These are phyloP conservation scores for Ulota crispa DNA, from an alignment of 225 moss, liverwort and hornwort species.

Conservation along the genomic window DNA sequence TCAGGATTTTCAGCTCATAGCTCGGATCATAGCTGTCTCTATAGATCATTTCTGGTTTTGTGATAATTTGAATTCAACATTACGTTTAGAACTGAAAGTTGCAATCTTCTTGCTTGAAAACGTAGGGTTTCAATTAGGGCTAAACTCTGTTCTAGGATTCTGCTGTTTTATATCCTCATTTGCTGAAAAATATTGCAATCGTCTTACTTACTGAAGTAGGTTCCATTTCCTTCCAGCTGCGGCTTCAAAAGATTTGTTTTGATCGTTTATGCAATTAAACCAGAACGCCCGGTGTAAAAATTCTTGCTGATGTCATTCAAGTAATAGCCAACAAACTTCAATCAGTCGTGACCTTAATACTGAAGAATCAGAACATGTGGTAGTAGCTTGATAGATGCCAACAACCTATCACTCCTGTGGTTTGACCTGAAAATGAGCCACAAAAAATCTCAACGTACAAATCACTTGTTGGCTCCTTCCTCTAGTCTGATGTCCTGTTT, in stretches of 20 bases:
- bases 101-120: neutral
- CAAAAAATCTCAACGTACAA: neutral
- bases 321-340: neutral
- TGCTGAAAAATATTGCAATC: neutral
- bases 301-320: neutral
- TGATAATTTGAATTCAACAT: neutral
- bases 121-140: neutral
- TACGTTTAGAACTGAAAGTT: neutral
- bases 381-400: neutral
- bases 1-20: neutral
- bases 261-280: neutral
- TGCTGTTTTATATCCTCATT: neutral
- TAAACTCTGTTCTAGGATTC: neutral
- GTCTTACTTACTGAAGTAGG: neutral
- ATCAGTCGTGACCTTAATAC: neutral
- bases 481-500: neutral
- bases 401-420: neutral
- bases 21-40: neutral
- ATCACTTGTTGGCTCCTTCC: neutral
- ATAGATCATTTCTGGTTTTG: neutral
- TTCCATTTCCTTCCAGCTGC: neutral
- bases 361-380: neutral
- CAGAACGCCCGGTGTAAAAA: neutral
- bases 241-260: neutral
- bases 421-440: neutral